phyloP scores from a whole-genome alignment of 331 rosid species.

The Dryas integrifolia region DNA sequence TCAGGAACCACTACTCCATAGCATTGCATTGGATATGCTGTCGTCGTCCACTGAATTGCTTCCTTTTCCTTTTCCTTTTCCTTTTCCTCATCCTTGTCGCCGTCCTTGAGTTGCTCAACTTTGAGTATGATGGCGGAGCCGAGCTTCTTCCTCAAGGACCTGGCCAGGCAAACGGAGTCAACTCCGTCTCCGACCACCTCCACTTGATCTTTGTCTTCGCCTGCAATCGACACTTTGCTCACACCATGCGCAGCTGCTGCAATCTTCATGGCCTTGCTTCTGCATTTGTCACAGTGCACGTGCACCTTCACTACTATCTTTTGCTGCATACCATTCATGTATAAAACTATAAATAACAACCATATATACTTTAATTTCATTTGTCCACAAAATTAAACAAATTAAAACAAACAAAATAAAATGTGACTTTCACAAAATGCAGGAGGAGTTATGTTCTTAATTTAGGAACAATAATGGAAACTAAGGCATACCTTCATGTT shows the following conservation, averaged over 20 bases:
- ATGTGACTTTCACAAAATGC: too few species aligned
- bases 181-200: constrained; percentile 19
- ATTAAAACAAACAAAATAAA: too few species aligned
- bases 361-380: not conserved
- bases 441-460: too few species aligned
- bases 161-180: constrained; percentile 13
- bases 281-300: constrained; percentile 6
- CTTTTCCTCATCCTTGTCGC: not conserved
- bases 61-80: not conserved
- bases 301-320: constrained; percentile 14
- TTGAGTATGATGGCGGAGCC: not conserved
- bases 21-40: not conserved
- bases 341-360: not conserved
- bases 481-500: too few species aligned
- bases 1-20: too few species aligned
- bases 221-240: constrained; percentile 20
- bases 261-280: constrained; percentile 25
- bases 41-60: too few species aligned
- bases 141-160: constrained; percentile 22
- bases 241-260: constrained; percentile 14
- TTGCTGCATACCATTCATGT: not conserved
- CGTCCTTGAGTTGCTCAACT: not conserved
- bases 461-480: too few species aligned
- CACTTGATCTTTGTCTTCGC: constrained; percentile 6
- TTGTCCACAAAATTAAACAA: too few species aligned